These are phyloP conservation scores for Pycnococcus provasolii DNA, from an alignment of 139 green algal species.

Conservation along the genomic window DNA sequence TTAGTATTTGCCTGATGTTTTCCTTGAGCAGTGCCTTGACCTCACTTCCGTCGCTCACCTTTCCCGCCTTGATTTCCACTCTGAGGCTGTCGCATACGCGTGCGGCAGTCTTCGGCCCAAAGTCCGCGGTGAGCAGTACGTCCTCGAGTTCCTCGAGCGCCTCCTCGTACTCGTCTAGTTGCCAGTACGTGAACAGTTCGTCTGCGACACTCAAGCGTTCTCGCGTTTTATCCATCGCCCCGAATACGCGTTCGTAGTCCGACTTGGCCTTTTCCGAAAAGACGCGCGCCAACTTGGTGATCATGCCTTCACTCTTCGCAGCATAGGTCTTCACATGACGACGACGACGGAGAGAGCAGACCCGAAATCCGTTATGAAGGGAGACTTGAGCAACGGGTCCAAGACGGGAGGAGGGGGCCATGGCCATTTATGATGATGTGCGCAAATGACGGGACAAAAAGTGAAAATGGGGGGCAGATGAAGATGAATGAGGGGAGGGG, in stretches of 20 bases:
- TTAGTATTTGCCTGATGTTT: slow-evolving; percentile 28
- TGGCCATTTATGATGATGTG: no score
- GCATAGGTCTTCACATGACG: neutral
- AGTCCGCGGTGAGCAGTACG: slow-evolving; percentile 78
- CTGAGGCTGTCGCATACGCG: slow-evolving; percentile 70
- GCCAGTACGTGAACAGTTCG: slow-evolving; percentile 83
- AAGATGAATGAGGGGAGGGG: no score
- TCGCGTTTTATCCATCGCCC: slow-evolving; percentile 76
- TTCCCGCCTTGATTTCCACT: slow-evolving; percentile 43
- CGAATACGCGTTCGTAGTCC: slow-evolving; percentile 75
- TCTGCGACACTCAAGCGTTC: slow-evolving; percentile 79
- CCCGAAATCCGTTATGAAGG: no score
- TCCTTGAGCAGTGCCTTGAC: slow-evolving; percentile 46
- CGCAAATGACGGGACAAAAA: no score
- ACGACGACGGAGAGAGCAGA: no score
- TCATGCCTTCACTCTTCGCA: neutral
- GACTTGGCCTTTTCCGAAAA: slow-evolving; percentile 73
- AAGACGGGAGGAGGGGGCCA: no score
- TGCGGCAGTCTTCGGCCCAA: slow-evolving; percentile 75
- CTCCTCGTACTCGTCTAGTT: slow-evolving; percentile 72
- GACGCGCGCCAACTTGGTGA: slow-evolving; percentile 34
- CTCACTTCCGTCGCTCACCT: slow-evolving; percentile 19
- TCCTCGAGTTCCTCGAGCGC: slow-evolving; percentile 89
- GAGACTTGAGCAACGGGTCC: no score
- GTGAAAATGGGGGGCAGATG: no score